Conservation (phyloP, 208 protist species). For the Leishmania guyanensis region DNA sequence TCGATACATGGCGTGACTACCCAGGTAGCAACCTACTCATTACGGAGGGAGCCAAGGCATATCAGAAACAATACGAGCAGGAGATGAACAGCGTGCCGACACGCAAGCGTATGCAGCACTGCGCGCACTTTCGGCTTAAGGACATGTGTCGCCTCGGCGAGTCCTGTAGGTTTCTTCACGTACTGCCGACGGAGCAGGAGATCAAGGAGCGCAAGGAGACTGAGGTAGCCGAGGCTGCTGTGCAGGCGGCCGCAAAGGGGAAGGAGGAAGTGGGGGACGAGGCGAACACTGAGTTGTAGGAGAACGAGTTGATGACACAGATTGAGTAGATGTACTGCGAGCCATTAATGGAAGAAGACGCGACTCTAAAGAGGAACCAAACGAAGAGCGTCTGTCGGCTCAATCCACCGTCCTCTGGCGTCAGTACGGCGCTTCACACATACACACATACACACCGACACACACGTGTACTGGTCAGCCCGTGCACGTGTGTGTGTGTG, state of each 20-base stretch:
- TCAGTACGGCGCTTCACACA: background rate
- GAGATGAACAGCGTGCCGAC: constrained; percentile 53
- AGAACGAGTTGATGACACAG: background rate
- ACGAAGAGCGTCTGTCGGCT: background rate
- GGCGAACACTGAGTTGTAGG: background rate
- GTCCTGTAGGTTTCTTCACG: constrained; percentile 81
- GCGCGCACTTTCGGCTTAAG: constrained; percentile 86
- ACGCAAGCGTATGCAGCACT: constrained; percentile 88
- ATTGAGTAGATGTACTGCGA: background rate
- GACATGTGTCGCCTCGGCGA: constrained; percentile 79
- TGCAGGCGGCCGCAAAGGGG: constrained; percentile 4
- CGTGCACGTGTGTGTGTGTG: background rate
- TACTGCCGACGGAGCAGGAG: constrained; percentile 53
- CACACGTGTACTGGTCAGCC: background rate
- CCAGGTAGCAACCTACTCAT: constrained; percentile 68
- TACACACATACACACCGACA: background rate
- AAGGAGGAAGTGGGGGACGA: constrained; percentile 3
- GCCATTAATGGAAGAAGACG: background rate
- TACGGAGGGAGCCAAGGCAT: constrained; percentile 67
- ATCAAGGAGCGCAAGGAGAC: constrained; percentile 34
- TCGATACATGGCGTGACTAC: constrained; percentile 68
- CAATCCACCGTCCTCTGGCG: background rate
- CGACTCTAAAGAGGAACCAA: background rate
- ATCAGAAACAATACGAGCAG: constrained; percentile 58
- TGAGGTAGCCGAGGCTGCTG: constrained; percentile 19